A percentile compares a stretch with the other conserved stretches of the same genome.
Conservation (phyloP, 2,329 filamentous ascomycete species). For the Aspergillus candidus region DNA sequence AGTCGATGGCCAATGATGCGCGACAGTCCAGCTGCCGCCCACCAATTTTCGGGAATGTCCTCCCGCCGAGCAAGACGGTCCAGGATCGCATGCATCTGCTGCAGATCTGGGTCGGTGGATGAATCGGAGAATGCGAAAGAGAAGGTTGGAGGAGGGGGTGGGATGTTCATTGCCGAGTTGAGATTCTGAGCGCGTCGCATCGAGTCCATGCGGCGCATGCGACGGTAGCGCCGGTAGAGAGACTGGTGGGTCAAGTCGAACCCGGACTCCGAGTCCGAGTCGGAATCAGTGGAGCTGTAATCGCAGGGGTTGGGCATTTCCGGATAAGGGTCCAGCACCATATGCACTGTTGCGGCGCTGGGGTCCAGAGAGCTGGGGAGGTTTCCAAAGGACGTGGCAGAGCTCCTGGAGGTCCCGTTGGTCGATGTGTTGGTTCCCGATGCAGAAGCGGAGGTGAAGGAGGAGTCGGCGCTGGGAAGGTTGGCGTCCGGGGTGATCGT, state of each 20-base stretch:
- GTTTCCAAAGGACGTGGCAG: slow-evolving; percentile 42
- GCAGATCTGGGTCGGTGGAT: slow-evolving; percentile 38
- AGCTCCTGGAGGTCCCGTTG: slow-evolving; percentile 27
- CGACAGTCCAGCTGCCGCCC: slow-evolving; percentile 64
- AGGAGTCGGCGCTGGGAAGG: slow-evolving; percentile 72
- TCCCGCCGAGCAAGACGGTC: slow-evolving; percentile 62
- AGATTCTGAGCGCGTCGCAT: slow-evolving; percentile 20
- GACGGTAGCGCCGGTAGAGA: slow-evolving; percentile 16
- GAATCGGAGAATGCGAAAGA: slow-evolving; percentile 27
- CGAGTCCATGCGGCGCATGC: slow-evolving; percentile 14
- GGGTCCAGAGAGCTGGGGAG: slow-evolving; percentile 19
- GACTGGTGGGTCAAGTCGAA: slow-evolving; percentile 11
- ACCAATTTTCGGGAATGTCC: slow-evolving; percentile 78
- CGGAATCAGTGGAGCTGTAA: slow-evolving; percentile 31
- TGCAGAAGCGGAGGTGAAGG: slow-evolving; percentile 60
- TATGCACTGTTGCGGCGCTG: slow-evolving; percentile 17
- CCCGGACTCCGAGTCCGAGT: slow-evolving; percentile 28
- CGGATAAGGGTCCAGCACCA: slow-evolving; percentile 30
- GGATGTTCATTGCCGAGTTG: slow-evolving; percentile 29
- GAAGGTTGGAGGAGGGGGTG: slow-evolving; percentile 29
- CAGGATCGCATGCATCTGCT: slow-evolving; percentile 66
- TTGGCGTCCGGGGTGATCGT: slow-evolving; percentile 78
- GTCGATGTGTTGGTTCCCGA: slow-evolving; percentile 23
- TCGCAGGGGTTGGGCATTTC: slow-evolving; percentile 35
- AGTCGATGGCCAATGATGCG: slow-evolving; percentile 43